A percentile compares a stretch with the other conserved stretches of the same genome.
phyloP scores from a whole-genome alignment of 805 yeast species.

The Barnettozyma botsteinii region DNA sequence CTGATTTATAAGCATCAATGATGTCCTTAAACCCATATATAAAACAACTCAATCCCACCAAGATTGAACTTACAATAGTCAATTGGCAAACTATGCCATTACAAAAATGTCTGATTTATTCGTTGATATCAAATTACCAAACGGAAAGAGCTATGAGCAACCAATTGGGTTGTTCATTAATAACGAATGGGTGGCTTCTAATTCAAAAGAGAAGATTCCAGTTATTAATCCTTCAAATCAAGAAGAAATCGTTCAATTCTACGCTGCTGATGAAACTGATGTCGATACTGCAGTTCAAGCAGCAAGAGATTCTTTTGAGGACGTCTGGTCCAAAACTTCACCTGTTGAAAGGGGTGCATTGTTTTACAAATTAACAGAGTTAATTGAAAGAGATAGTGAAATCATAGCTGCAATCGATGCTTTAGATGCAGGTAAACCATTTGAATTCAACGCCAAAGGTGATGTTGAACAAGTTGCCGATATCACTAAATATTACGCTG shows the following conservation, averaged over 20 bases:
- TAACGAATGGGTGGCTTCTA: constrained; percentile 70
- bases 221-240: constrained; percentile 57
- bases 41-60: too few species aligned
- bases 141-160: constrained; percentile 59
- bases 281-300: constrained; percentile 27
- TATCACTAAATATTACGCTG: constrained; percentile 65
- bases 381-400: constrained; percentile 59
- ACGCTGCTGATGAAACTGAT: constrained; percentile 16
- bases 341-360: constrained; percentile 50
- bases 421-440: constrained; percentile 72
- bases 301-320: constrained; percentile 55
- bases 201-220: constrained; percentile 49
- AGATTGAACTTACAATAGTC: too few species aligned
- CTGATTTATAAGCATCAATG: too few species aligned
- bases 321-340: constrained; percentile 60
- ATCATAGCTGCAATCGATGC: constrained; percentile 64
- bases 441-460: constrained; percentile 57
- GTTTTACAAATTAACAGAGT: constrained; percentile 58
- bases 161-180: constrained; percentile 89
- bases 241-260: constrained; percentile 42
- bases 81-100: too few species aligned
- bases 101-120: background rate
- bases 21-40: too few species aligned
- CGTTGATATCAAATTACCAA: constrained; percentile 48
- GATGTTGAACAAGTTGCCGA: constrained; percentile 61